phyloP scores from a whole-genome alignment of 192 early-diverging fungal genomes.

The Coemansia sp. region DNA sequence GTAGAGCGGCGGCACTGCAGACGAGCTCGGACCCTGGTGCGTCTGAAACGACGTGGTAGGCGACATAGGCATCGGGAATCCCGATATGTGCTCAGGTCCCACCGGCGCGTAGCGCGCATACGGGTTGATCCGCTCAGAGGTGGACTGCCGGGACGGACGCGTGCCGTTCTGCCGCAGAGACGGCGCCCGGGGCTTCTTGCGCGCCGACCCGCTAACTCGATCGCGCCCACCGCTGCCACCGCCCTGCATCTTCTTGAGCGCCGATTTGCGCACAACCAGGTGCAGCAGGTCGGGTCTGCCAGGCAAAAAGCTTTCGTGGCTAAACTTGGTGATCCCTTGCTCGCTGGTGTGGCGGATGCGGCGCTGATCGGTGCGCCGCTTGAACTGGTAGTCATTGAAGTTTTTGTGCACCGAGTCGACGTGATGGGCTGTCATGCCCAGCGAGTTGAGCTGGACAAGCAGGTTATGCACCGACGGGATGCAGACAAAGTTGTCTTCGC shows the following conservation, averaged over 20 bases:
- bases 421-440: slow-evolving; percentile 50
- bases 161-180: slow-evolving; percentile 17
- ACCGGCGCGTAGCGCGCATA: slow-evolving; percentile 16
- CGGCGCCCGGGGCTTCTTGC: slow-evolving; percentile 29
- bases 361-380: slow-evolving; percentile 45
- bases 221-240: slow-evolving; percentile 8
- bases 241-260: slow-evolving; percentile 34
- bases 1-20: slow-evolving; percentile 10
- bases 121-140: slow-evolving; percentile 30
- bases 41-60: slow-evolving; percentile 11
- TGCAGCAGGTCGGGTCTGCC: slow-evolving; percentile 30
- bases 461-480: slow-evolving; percentile 43
- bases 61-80: slow-evolving; percentile 22
- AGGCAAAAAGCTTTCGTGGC: slow-evolving; percentile 40
- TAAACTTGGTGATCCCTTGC: slow-evolving; percentile 39
- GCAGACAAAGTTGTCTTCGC: slow-evolving; percentile 32
- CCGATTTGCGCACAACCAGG: slow-evolving; percentile 44
- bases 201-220: slow-evolving; percentile 9
- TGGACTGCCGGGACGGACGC: slow-evolving; percentile 25
- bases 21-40: slow-evolving; percentile 10
- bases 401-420: slow-evolving; percentile 50
- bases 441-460: slow-evolving; percentile 33
- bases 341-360: slow-evolving; percentile 47
- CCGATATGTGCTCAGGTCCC: slow-evolving; percentile 9
- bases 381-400: slow-evolving; percentile 52